These are phyloP conservation scores for Ophiostoma piceae DNA, from an alignment of 2,329 filamentous ascomycete species.

Conservation along the genomic window DNA sequence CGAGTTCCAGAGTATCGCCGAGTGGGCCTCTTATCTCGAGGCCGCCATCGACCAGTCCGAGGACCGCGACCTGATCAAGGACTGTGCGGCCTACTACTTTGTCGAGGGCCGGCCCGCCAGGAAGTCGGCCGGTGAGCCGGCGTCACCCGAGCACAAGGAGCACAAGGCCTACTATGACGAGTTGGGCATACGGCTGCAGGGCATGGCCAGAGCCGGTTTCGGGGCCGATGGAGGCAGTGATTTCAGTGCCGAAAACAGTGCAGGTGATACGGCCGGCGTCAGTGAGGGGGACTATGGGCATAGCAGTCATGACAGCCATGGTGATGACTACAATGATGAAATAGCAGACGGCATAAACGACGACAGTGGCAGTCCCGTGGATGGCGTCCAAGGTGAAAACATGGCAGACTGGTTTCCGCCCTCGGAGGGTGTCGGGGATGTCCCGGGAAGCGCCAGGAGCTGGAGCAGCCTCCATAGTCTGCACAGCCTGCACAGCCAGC, in stretches of 20 bases:
- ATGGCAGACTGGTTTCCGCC: not conserved
- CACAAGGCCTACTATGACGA: not conserved
- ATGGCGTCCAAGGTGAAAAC: not conserved
- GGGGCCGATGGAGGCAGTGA: not conserved
- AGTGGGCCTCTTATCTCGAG: not conserved
- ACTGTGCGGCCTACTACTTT: not conserved
- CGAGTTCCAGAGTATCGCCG: not conserved
- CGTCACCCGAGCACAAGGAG: not conserved
- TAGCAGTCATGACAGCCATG: not conserved
- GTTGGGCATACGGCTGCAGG: not conserved
- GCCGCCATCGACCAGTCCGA: conserved; percentile 4
- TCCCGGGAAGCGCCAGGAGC: not conserved
- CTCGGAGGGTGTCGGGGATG: not conserved
- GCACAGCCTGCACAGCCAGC: not conserved
- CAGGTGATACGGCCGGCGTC: too few species aligned
- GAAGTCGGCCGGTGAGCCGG: not conserved
- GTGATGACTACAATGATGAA: not conserved
- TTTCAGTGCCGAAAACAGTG: not conserved
- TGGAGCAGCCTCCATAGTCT: not conserved
- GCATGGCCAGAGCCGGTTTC: not conserved
- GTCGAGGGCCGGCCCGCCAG: not conserved
- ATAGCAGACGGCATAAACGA: not conserved
- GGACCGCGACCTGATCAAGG: not conserved
- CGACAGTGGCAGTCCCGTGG: not conserved
- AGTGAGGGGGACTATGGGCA: not conserved